Evolutionary conservation across 2,329 filamentous ascomycete species (phyloP), one percentile per base, ranked within the genome.

Genomic region (Leptodontidium sp.): DNA sequence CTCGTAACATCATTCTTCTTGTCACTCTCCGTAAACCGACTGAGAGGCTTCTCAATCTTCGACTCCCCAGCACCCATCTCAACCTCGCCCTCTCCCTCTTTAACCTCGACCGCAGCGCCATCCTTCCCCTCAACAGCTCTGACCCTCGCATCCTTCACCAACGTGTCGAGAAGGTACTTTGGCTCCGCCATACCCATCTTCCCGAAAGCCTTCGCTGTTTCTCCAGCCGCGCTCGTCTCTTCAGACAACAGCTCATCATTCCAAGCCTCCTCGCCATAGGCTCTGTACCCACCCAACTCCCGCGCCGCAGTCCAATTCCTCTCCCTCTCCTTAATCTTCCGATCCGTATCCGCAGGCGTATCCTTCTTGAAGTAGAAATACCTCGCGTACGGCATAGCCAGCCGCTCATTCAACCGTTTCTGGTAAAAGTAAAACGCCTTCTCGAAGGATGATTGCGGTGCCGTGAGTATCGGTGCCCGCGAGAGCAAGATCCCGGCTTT

Each of bases 361-460:
- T 93, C 93, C 75, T 90, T 90, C 84, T 97, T 97, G 87, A 94
- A 97, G 86, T 97, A 99, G 83, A 98, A 96, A 79, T 92, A 92
- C 74, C 92, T 89, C 67, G 92, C 92, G 81, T 98, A 99, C 1
- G 94, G 93, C 4, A 96, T 87, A 24, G 91, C 90, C 64, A 97
- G 86, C 53, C 96, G 92, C 85, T 99, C 96, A 81, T 98, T 97
- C 70, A 99, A 87, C 15, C 96, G 93, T 76, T 95, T 95, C 83
- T 99, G 96, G 84, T 99, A 99, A 80, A 99, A 94, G 85, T 91
- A 97, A 83, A 91, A 98, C 72, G 95, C 87, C 78, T 93, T 92
- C 81, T 99, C 96, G 81, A 99, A 98, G 14, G 93, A 86, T 43
- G 92, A 92, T 65, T 95, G 90, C 70, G 91, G 86, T 74, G 92